Conservation (phyloP, 2,329 filamentous ascomycete species). For the Lasiodiplodia sp. region DNA sequence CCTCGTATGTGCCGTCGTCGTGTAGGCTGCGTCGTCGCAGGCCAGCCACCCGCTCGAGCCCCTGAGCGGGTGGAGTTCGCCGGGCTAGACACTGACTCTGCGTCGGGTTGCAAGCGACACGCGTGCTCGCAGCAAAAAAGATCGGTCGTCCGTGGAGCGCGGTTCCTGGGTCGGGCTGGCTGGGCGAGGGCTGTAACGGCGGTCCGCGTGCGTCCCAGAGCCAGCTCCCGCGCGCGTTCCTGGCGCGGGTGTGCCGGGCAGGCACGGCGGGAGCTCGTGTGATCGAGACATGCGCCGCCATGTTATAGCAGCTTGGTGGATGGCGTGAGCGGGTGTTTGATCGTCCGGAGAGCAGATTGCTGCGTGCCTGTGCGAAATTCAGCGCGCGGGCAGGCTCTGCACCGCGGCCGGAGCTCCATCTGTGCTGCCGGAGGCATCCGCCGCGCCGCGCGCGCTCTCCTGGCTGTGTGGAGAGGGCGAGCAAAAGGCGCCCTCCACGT, state of each 20-base stretch:
- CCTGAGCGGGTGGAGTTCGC: conserved; percentile 22
- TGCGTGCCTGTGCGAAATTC: conserved; percentile 27
- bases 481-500: conserved; percentile 14
- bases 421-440: conserved; percentile 28
- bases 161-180: conserved; percentile 12
- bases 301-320: conserved; percentile 13
- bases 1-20: background rate
- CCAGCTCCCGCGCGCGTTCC: conserved; percentile 14
- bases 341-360: conserved; percentile 22
- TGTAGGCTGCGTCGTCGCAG: conserved; percentile 2
- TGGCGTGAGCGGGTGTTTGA: conserved; percentile 29
- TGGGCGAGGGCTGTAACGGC: conserved; percentile 19
- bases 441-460: conserved; percentile 21
- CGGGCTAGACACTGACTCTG: conserved; percentile 23
- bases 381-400: conserved; percentile 16
- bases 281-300: conserved; percentile 20
- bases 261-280: conserved; percentile 18
- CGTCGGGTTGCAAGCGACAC: conserved; percentile 26
- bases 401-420: conserved; percentile 24
- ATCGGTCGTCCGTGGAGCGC: background rate
- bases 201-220: conserved; percentile 17
- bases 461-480: conserved; percentile 25
- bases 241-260: conserved; percentile 6
- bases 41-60: conserved; percentile 22
- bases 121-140: conserved; percentile 8